Evolutionary conservation across 345 rosid genomes (phyloP), one percentile per base, ranked within the genome.

Genomic region (Geranium brycei): DNA sequence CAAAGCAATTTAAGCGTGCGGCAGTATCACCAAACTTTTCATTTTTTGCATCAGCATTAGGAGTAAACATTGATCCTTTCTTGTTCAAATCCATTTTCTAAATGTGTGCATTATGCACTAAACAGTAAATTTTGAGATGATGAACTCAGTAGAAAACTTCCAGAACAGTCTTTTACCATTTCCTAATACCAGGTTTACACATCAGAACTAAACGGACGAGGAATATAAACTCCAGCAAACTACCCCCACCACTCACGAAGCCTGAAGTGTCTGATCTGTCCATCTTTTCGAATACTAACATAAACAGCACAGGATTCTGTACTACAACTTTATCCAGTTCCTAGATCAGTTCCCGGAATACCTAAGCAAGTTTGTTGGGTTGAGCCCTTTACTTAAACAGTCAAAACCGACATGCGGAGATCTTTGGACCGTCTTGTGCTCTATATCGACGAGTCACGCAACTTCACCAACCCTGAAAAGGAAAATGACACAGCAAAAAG

Each of bases 221-320:
- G 62, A 65, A 7, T 4, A 35, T 7, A 35, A 28, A n/a, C 60
- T 65, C 69, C 38, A 72, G 64, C 12, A 72, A 63, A 47, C 66
- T 66, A 64, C 78, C 72, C 69, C 96, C 96, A 69, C 91, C 88
- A 65, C 96, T 92, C 61, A 92, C 91, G 78, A 87, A 89, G 60
- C 98, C 98, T 17, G 91, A 87, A 23, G 89, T 89, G 68, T 89
- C 98, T 56, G 82, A 79, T 61, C 98, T 77, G 80, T 87, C 97
- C 91, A 90, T 31, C 57, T 16, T 62, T 64, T 57, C 28, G 55
- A 68, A 61, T 35, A 67, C 55, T 23, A 2, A 23, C 28, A 23
- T 23, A 23, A 23, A 23, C 28, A 23, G 56, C 31, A 64, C 12
- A 60, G 17, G 51, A 66, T 61, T 57, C 59, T 69, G 61, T 19